Percentiles rank a stretch among this genome's conserved stretches.
Conservation (phyloP, 2,329 filamentous ascomycete species). For the Colletotrichum lentis region DNA sequence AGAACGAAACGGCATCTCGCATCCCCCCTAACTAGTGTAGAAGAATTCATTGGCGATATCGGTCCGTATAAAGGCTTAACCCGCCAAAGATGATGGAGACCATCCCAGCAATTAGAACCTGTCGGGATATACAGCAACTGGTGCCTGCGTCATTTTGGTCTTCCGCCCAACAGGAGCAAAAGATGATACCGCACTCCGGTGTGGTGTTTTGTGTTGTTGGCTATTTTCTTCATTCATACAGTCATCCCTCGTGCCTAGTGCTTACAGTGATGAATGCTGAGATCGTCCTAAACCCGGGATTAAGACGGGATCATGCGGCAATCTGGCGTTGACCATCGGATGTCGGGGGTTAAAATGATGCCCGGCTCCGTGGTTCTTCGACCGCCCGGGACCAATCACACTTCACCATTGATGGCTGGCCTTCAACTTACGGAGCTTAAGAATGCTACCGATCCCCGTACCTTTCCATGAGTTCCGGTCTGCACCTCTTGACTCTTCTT, state of each 20-base stretch:
- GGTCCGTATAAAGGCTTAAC: too few species aligned
- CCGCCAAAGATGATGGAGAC: too few species aligned
- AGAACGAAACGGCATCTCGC: neutral
- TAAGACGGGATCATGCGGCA: neutral
- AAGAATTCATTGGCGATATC: too few species aligned
- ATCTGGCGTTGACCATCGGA: neutral
- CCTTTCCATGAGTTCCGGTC: neutral
- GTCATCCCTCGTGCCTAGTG: neutral
- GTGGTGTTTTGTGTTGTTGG: too few species aligned
- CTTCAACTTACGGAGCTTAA: conserved; percentile 9
- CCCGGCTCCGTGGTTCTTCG: conserved; percentile 4
- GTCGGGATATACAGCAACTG: too few species aligned
- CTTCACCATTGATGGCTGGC: neutral
- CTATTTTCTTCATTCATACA: too few species aligned
- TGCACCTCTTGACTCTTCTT: neutral
- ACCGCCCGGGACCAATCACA: conserved; percentile 5
- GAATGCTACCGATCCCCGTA: conserved; percentile 16
- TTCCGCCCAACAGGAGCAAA: too few species aligned
- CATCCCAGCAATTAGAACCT: too few species aligned
- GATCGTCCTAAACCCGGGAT: neutral
- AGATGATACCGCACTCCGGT: too few species aligned
- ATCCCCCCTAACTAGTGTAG: too few species aligned
- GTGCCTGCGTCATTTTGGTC: too few species aligned
- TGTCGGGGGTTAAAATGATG: neutral
- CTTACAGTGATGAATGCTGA: neutral